Conservation (phyloP, 2,329 filamentous ascomycete species). For the Sporothrix humicola region DNA sequence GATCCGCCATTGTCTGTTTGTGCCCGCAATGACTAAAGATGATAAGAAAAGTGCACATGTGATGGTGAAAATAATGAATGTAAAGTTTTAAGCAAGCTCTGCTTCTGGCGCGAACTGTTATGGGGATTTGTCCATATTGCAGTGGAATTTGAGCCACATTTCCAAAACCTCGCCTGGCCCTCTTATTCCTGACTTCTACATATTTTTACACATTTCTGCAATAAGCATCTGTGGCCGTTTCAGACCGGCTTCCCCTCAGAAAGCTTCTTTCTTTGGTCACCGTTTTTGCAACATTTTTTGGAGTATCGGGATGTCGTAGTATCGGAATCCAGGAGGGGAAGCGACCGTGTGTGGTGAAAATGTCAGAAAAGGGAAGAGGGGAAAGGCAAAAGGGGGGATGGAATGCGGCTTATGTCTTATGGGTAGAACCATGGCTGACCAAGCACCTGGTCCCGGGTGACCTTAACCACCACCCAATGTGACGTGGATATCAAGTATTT, state of each 20-base stretch:
- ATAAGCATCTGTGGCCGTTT: background rate
- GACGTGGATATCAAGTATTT: background rate
- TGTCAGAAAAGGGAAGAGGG: background rate
- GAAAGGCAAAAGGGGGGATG: background rate
- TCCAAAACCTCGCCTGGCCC: background rate
- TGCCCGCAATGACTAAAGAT: background rate
- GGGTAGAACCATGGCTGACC: background rate
- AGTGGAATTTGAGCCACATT: background rate
- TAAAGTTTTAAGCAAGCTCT: background rate
- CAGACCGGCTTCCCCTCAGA: background rate
- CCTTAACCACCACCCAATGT: conserved; percentile 18
- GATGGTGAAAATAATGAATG: background rate
- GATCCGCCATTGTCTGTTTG: background rate
- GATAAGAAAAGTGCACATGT: background rate
- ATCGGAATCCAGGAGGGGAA: conserved; percentile 18
- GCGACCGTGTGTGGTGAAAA: background rate
- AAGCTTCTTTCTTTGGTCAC: background rate
- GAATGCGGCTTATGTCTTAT: background rate
- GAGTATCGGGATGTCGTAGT: conserved; percentile 18
- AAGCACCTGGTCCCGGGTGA: conserved; percentile 4
- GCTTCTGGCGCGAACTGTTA: too few relatives aligned
- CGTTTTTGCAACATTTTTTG: background rate
- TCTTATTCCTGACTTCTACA: background rate
- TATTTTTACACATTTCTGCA: background rate
- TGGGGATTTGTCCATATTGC: too few relatives aligned